Base-by-base conservation (phyloP, 805 yeast species). In the Candida nanaspora region DNA sequence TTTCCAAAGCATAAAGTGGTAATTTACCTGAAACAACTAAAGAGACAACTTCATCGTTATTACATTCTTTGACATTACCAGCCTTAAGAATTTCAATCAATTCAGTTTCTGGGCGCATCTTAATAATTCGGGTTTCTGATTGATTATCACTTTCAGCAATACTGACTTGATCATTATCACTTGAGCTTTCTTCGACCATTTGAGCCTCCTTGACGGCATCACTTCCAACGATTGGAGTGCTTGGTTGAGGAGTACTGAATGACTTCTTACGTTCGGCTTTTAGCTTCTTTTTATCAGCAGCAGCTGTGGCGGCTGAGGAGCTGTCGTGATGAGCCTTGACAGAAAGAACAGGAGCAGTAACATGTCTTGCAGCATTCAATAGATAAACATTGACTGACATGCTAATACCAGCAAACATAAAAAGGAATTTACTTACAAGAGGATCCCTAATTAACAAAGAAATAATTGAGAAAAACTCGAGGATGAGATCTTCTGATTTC, bases 1-100 rank as follows among this genome's bases (percentile, higher is more conserved):
- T 93, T 61, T 93, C 99, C 47, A 93, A 73, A 0, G 98, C 96
- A 59, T 93, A 93, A 41, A 93, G 66, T 28, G 98, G 98, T 46
- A 93, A 66, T 56, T 85, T 85, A 28, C 95, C 94, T 3, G 72
- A 63, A 10, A 77, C 70, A 28, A 82, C 89, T 42, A 93, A 73
- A 2, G 74, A 61, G 2, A 82, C 73, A 47, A 93, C 76, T 63
- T 93, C 96, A 35, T 75, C 80, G 60, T 93, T 76, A 41, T 65
- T 66, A 48, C 93, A 73, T 23, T 74, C 68, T 49, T 75, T 72
- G 34, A 86, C 75, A 20, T 78, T 68, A 16, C 97, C 97, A 1
- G 75, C 78, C 56, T 86, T 80, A 68, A 84, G 60, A 15, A 78
- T 56, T 21, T 71, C 69, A 36, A 71, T 67, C 43, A 86, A 70